phyloP scores from a whole-genome alignment of 108 stramenopile species.

The Phaeodactylum tricornutum region DNA sequence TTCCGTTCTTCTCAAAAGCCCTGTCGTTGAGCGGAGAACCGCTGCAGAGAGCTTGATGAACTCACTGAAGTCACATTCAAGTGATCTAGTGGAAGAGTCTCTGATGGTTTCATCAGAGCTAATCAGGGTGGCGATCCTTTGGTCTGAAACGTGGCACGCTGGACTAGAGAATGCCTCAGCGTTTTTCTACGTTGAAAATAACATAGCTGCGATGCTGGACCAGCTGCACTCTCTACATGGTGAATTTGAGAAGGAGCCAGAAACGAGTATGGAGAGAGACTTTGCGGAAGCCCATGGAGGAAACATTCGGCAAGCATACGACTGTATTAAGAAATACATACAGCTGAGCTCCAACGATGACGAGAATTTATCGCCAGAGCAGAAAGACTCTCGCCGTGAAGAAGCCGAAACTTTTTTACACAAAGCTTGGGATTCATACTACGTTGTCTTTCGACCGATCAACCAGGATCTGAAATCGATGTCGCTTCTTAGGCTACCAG shows the following conservation, averaged over 20 bases:
- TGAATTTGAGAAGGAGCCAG: constrained; percentile 66
- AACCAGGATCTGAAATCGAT: constrained; percentile 87
- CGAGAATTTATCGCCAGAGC: too few species aligned
- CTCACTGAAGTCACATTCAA: constrained; percentile 71
- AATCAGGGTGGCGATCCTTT: constrained; percentile 98
- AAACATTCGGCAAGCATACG: constrained; percentile 65
- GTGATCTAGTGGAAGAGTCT: constrained; percentile 88
- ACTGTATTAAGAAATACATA: constrained; percentile 55
- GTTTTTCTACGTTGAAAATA: constrained; percentile 89
- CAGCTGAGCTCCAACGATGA: constrained; percentile 34
- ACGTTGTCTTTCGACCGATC: constrained; percentile 88
- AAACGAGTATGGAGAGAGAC: constrained; percentile 68
- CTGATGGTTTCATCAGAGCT: constrained; percentile 92
- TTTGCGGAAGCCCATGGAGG: too few species aligned
- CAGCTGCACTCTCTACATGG: constrained; percentile 78
- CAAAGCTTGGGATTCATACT: constrained; percentile 97
- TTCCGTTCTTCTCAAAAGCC: constrained; percentile 88
- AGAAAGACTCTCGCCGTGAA: too few species aligned
- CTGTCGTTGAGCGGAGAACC: constrained; percentile 70
- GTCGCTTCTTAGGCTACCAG: constrained; percentile 79
- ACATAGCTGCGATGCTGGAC: constrained; percentile 88
- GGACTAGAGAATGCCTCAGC: constrained; percentile 92
- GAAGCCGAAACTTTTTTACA: too few species aligned
- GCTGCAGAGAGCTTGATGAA: constrained; percentile 90
- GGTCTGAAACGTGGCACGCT: constrained; percentile 98